A percentile compares a stretch with the other conserved stretches of the same genome.
Conservation (phyloP, 805 yeast genomes). For the Yarrowia porcina region DNA sequence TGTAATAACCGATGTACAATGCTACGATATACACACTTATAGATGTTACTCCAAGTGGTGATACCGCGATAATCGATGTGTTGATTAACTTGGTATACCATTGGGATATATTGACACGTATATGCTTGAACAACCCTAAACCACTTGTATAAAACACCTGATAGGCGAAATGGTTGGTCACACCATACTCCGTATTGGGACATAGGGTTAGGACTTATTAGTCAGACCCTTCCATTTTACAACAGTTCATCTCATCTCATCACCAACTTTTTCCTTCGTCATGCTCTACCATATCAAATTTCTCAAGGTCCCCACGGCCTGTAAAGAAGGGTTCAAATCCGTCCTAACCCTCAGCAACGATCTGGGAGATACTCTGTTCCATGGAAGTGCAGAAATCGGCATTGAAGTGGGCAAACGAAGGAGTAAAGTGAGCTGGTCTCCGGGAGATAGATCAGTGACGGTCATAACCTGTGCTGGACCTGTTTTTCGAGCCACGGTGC, state of each 20-base stretch:
- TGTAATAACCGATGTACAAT: too few relatives aligned
- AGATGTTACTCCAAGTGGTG: too few relatives aligned
- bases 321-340: slow-evolving; percentile 15
- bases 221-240: too few relatives aligned
- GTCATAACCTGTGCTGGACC: neutral
- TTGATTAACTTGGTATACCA: too few relatives aligned
- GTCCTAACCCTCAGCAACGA: slow-evolving; percentile 41
- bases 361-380: slow-evolving; percentile 43
- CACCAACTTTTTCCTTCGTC: neutral
- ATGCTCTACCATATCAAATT: slow-evolving; percentile 41
- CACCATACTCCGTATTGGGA: too few relatives aligned
- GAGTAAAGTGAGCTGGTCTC: neutral
- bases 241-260: neutral
- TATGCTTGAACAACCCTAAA: too few relatives aligned
- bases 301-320: slow-evolving; percentile 36
- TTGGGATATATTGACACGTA: too few relatives aligned
- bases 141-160: too few relatives aligned
- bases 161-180: too few relatives aligned
- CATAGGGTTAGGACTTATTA: too few relatives aligned
- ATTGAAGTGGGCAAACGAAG: neutral
- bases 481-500: neutral
- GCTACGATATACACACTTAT: too few relatives aligned
- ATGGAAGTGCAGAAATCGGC: slow-evolving; percentile 35
- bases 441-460: neutral
- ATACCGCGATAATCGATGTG: too few relatives aligned